Conservation (phyloP, 495 filamentous ascomycete genomes). For the Trichoderma asperelloides region DNA sequence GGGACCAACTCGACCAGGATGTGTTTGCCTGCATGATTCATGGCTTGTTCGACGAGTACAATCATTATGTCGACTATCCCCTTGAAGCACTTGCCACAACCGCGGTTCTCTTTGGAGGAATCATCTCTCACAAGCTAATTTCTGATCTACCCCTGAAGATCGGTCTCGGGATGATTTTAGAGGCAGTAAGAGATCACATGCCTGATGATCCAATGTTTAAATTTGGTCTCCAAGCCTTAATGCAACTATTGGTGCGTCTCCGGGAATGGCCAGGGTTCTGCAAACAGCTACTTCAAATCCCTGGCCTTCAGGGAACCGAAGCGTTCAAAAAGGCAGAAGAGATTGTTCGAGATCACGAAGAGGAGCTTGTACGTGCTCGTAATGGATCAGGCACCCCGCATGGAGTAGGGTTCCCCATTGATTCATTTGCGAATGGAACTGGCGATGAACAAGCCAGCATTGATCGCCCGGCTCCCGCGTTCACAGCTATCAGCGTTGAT, state of each 20-base stretch:
- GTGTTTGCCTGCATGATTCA: constrained; percentile 98
- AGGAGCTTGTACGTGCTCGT: constrained; percentile 34
- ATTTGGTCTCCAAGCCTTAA: constrained; percentile 92
- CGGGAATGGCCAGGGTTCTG: constrained; percentile 89
- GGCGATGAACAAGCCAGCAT: constrained; percentile 47
- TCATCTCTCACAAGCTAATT: constrained; percentile 86
- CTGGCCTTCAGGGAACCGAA: constrained; percentile 72
- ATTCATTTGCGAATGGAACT: constrained; percentile 52
- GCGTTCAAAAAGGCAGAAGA: constrained; percentile 75
- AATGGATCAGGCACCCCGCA: constrained; percentile 30
- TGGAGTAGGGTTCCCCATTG: constrained; percentile 13
- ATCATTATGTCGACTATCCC: constrained; percentile 89
- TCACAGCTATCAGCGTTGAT: constrained; percentile 68
- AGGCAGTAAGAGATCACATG: constrained; percentile 76
- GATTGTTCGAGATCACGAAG: constrained; percentile 57
- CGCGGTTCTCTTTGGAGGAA: constrained; percentile 91
- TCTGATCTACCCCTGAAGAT: constrained; percentile 84
- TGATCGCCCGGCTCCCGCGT: constrained; percentile 49
- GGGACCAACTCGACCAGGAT: constrained; percentile 76
- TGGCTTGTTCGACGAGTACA: constrained; percentile 94
- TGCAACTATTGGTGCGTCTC: constrained; percentile 75
- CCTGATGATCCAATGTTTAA: constrained; percentile 90
- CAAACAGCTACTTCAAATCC: constrained; percentile 67
- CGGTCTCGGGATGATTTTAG: constrained; percentile 88
- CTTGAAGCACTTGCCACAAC: constrained; percentile 89